These are phyloP conservation scores for Eimeria acervulina DNA, from an alignment of 169 alveolate genomes.

Conservation along the genomic window DNA sequence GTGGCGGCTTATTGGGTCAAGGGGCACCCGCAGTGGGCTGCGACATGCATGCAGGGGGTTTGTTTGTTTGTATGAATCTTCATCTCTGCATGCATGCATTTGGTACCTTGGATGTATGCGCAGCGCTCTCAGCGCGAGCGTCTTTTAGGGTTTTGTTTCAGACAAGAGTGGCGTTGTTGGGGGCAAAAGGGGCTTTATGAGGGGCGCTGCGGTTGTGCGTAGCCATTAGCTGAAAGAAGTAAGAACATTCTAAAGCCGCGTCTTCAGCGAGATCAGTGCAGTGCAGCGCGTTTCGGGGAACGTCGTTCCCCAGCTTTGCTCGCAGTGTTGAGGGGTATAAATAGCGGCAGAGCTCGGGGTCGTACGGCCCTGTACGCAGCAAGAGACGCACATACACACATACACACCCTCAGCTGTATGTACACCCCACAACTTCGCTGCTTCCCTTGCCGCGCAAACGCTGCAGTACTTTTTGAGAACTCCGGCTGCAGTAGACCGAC, in stretches of 20 bases:
- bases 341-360: constrained; percentile 93
- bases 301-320: constrained; percentile 93
- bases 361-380: constrained; percentile 93
- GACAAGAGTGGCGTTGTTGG: background rate
- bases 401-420: constrained; percentile 1
- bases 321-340: constrained; percentile 94
- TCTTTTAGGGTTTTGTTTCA: background rate
- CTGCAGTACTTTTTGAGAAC: background rate
- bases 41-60: background rate
- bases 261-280: constrained; percentile 96
- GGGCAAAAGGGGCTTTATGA: too few species aligned
- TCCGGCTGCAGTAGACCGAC: background rate
- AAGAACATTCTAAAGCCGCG: constrained; percentile 91
- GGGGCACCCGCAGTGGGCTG: background rate
- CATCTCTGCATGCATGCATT: background rate
- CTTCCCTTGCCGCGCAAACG: background rate
- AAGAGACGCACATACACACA: too few species aligned
- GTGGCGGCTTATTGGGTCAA: background rate
- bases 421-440: background rate
- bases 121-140: background rate
- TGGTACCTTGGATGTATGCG: background rate
- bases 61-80: background rate
- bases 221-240: constrained; percentile 63
- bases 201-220: background rate
- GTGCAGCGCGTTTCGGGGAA: constrained; percentile 94